A percentile compares a stretch with the other conserved stretches of the same genome.
These are phyloP conservation scores for Pulveroboletus sp. DNA, from an alignment of 768 basidiomycete genomes.

Conservation along the genomic window DNA sequence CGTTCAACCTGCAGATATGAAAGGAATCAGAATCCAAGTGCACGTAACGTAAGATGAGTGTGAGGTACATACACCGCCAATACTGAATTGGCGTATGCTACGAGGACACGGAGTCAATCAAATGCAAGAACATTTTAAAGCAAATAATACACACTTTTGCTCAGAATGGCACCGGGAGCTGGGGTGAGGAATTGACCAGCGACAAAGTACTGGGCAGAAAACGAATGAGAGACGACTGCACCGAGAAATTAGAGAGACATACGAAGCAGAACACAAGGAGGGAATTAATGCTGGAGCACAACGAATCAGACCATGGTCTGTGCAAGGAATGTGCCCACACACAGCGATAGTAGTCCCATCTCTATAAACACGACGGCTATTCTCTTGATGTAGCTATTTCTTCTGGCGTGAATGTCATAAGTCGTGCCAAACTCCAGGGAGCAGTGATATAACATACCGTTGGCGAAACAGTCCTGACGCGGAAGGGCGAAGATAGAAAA, in stretches of 20 bases:
- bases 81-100: neutral
- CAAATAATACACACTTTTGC: neutral
- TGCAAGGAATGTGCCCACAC: neutral
- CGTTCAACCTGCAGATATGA: neutral
- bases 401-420: neutral
- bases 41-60: neutral
- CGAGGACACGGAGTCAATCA: neutral
- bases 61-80: neutral
- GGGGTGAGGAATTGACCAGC: neutral
- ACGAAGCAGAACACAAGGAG: neutral
- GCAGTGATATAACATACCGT: neutral
- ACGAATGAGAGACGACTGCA: neutral
- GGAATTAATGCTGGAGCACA: neutral
- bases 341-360: neutral
- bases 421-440: neutral
- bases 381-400: neutral
- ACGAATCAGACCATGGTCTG: neutral
- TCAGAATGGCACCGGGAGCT: neutral
- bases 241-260: neutral
- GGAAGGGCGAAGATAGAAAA: neutral
- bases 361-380: neutral
- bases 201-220: neutral
- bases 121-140: neutral
- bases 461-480: neutral
- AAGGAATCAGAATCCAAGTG: neutral